Conservation (phyloP, 805 yeast species). For the Teunomyces tritomae region DNA sequence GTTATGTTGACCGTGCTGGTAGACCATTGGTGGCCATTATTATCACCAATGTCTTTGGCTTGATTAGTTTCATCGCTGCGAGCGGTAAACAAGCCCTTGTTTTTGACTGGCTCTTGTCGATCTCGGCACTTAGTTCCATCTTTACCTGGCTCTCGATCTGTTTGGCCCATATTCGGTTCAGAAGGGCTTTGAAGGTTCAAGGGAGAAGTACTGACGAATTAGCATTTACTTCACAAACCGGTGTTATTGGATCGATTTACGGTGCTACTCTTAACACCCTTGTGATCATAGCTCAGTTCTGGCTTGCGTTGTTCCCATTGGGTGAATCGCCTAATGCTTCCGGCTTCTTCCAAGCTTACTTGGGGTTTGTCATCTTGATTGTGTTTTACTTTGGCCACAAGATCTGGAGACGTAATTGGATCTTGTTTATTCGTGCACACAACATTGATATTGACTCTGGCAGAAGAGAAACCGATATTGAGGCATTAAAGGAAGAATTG, state of each 20-base stretch:
- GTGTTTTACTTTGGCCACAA: constrained; percentile 25
- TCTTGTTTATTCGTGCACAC: constrained; percentile 19
- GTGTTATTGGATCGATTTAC: constrained; percentile 22
- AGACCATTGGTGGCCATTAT: constrained; percentile 61
- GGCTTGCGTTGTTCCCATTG: constrained; percentile 26
- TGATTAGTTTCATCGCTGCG: constrained; percentile 60
- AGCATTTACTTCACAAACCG: constrained; percentile 22
- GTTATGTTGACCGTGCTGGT: constrained; percentile 64
- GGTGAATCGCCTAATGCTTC: constrained; percentile 21
- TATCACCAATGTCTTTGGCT: constrained; percentile 52
- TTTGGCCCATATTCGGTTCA: constrained; percentile 24
- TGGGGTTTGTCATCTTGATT: constrained; percentile 25
- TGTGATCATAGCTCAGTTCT: constrained; percentile 25
- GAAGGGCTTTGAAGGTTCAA: constrained; percentile 20
- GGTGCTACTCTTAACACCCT: constrained; percentile 20
- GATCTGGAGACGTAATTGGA: constrained; percentile 27
- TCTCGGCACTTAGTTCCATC: constrained; percentile 24
- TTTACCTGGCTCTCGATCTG: constrained; percentile 30
- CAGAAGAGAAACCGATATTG: constrained; percentile 26
- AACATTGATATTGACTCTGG: constrained; percentile 25
- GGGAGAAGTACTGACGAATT: constrained; percentile 23
- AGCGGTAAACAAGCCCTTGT: constrained; percentile 20
- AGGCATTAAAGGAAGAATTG: constrained; percentile 25
- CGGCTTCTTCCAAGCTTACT: constrained; percentile 22
- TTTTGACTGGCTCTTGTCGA: constrained; percentile 26